Evolutionary conservation across 2,329 filamentous ascomycete species (phyloP).

Genomic region (Drechslera avenae): DNA sequence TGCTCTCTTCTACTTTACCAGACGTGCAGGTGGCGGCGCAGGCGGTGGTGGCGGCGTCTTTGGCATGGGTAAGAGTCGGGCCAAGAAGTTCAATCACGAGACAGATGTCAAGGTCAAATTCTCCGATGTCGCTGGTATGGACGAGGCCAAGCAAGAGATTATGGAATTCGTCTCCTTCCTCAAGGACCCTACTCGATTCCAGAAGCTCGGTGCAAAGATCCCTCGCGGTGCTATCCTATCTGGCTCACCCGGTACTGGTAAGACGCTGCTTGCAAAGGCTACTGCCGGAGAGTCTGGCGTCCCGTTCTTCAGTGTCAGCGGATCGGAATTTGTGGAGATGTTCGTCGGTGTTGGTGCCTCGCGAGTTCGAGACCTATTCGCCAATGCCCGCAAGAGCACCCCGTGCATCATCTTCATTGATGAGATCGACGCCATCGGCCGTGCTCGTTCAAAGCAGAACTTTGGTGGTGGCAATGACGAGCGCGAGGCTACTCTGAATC

Average conservation of each 20-base stretch:
- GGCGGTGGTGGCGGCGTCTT: conserved; percentile 75
- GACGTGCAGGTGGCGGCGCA: conserved; percentile 69
- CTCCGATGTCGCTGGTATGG: conserved; percentile 93
- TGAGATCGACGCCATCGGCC: conserved; percentile 97
- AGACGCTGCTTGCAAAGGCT: conserved; percentile 94
- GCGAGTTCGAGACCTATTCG: conserved; percentile 90
- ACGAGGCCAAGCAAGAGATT: conserved; percentile 96
- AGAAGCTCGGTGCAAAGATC: conserved; percentile 95
- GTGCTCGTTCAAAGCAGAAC: conserved; percentile 80
- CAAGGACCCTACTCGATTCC: conserved; percentile 89
- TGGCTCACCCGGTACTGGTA: conserved; percentile 97
- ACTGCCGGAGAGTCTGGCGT: conserved; percentile 96
- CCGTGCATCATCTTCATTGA: conserved; percentile 99
- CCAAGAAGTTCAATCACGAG: conserved; percentile 98
- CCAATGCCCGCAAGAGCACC: conserved; percentile 91
- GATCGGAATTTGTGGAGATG: conserved; percentile 99
- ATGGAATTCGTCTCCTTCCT: conserved; percentile 99
- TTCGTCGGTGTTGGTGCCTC: conserved; percentile 98
- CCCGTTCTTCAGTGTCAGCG: conserved; percentile 97
- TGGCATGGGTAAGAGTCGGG: conserved; percentile 92
- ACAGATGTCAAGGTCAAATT: conserved; percentile 97
- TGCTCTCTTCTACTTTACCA: conserved; percentile 77
- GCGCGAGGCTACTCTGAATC: conserved; percentile 94
- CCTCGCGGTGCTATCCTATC: conserved; percentile 95
- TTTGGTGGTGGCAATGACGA: conserved; percentile 95